Evolutionary conservation across 139 green algal genomes (phyloP).

Genomic region (Gonium pectorale): DNA sequence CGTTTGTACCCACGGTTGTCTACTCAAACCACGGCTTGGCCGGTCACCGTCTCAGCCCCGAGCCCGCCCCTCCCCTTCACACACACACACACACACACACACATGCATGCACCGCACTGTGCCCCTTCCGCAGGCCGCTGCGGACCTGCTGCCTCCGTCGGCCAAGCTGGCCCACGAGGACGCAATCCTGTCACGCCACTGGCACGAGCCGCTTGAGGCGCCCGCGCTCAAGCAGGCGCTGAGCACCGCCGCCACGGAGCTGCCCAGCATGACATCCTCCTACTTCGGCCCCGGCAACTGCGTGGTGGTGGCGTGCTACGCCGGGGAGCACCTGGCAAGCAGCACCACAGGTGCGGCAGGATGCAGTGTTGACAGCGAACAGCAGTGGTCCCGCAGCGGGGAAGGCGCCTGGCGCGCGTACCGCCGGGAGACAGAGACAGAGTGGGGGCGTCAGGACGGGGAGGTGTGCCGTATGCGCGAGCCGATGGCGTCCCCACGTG

Average conservation of each 20-base stretch:
- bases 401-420: too few relatives aligned
- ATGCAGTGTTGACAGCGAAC: too few relatives aligned
- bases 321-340: conserved; percentile 40
- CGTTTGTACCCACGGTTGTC: too few relatives aligned
- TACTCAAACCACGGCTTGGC: too few relatives aligned
- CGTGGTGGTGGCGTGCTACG: conserved; percentile 56
- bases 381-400: too few relatives aligned
- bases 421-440: too few relatives aligned
- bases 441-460: too few relatives aligned
- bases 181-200: conserved; percentile 42
- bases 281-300: conserved; percentile 42
- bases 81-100: neutral
- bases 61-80: neutral
- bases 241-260: conserved; percentile 44
- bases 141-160: conserved; percentile 55
- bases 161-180: conserved; percentile 59
- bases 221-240: conserved; percentile 61
- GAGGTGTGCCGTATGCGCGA: too few relatives aligned
- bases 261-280: conserved; percentile 38
- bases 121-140: conserved; percentile 19
- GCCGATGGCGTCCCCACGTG: too few relatives aligned
- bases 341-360: conserved; percentile 11
- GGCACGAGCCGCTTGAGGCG: conserved; percentile 49
- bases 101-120: neutral
- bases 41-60: too few relatives aligned